Base-by-base conservation (phyloP, 1,284 basidiomycete species). In the Malassezia brasiliensis region DNA sequence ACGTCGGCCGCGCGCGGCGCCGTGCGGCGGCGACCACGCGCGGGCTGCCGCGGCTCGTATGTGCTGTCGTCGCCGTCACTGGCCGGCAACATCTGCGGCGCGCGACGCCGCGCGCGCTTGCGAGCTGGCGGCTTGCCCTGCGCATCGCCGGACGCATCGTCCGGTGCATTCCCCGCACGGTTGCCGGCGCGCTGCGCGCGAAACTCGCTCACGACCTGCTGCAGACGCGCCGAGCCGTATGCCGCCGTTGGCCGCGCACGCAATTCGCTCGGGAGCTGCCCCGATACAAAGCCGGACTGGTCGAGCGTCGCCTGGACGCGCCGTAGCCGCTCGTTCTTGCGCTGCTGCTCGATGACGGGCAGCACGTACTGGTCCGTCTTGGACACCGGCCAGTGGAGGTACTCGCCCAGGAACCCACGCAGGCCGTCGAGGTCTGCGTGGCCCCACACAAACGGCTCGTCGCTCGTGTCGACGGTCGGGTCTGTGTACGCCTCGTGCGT, bases 401-500 rank as follows among this genome's bases (percentile, higher is more conserved):
- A 89, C 52, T 86, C 81, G 38, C 81, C 80, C 61, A 98, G 79
- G 72, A 88, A 93, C 36, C 88, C 91, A 22, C 72, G 63, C 37
- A 74, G 25, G 49, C 52, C 52, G 67, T 96, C 90, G 1, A 99
- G 82, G 71, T 96, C 91, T 6, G 93, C 90, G 60, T 93, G 79
- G 9, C 90, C 93, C 94, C 94, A 99, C 66, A 89, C 88, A 74
- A 99, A 98, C 0, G 87, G 85, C 68, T 98, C 91, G 51, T 90
- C 85, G 3, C 89, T 93, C 48, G 83, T 81, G 72, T 96, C 91
- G 5, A 96, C 87, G 0, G 83, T 82, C 0, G 94, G 93, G 65
- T 89, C 83, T 62, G 86, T 85, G 76, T 99, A 99, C 1, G 90
- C 94, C 57, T 68, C 62, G 67, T 88, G 86, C 50, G 98, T 91